Conservation (phyloP, 2,329 filamentous ascomycete species). For the Talaromyces marneffei region DNA sequence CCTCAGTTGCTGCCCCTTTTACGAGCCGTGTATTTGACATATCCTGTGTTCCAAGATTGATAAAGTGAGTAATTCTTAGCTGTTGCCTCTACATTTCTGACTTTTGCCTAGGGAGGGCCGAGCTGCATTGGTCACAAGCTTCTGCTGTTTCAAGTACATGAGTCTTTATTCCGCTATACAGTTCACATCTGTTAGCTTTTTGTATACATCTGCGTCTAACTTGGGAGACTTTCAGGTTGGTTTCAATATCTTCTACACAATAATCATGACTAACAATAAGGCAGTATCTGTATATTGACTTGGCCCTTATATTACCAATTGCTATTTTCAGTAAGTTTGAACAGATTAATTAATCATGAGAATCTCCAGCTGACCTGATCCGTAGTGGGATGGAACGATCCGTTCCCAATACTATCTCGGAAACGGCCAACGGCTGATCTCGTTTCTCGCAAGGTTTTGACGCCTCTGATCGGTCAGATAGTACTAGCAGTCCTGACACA, state of each 20-base stretch:
- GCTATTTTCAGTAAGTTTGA: slow-evolving; percentile 73
- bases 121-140: slow-evolving; percentile 93
- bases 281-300: slow-evolving; percentile 87
- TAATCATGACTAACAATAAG: neutral
- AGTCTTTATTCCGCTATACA: slow-evolving; percentile 98
- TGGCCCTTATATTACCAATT: slow-evolving; percentile 86
- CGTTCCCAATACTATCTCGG: slow-evolving; percentile 66
- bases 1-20: slow-evolving; percentile 95
- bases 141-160: slow-evolving; percentile 99
- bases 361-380: slow-evolving; percentile 4
- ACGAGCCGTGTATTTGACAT: slow-evolving; percentile 96
- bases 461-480: slow-evolving; percentile 85
- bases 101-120: slow-evolving; percentile 66
- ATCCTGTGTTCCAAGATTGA: slow-evolving; percentile 86
- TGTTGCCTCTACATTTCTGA: slow-evolving; percentile 13
- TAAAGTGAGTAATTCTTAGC: slow-evolving; percentile 50
- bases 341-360: neutral
- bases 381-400: slow-evolving; percentile 86
- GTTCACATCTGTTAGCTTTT: slow-evolving; percentile 92
- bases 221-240: slow-evolving; percentile 84
- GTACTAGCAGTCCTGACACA: slow-evolving; percentile 72
- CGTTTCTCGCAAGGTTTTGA: slow-evolving; percentile 86
- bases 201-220: slow-evolving; percentile 90
- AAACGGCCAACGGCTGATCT: slow-evolving; percentile 90
- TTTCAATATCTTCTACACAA: neutral